Conservation (phyloP, 1,284 basidiomycete genomes). For the Phellinidium pouzarii region DNA sequence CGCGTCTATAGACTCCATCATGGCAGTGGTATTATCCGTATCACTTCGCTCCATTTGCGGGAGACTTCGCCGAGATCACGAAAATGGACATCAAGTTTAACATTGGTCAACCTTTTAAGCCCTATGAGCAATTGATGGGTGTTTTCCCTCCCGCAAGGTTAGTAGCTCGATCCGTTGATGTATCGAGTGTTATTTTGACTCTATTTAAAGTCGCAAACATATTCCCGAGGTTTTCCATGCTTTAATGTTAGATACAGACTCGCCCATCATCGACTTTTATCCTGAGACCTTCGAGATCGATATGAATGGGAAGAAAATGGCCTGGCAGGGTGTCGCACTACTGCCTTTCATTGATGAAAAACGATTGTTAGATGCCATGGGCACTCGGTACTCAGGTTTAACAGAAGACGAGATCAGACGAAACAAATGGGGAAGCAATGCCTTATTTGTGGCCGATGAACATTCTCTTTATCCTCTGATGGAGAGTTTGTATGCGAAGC, state of each 20-base stretch:
- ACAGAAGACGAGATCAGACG: constrained; percentile 78
- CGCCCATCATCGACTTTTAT: constrained; percentile 96
- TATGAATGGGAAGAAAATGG: constrained; percentile 99
- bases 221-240: constrained; percentile 84
- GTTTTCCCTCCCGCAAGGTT: constrained; percentile 94
- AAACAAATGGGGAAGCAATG: constrained; percentile 82
- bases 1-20: constrained; percentile 69
- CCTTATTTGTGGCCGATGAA: constrained; percentile 81
- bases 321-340: constrained; percentile 97
- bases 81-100: constrained; percentile 78
- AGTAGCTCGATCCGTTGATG: constrained; percentile 20
- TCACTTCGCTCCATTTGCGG: constrained; percentile 97
- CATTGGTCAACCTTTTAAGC: constrained; percentile 85
- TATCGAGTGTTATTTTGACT: constrained; percentile 1
- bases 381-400: constrained; percentile 63
- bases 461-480: constrained; percentile 84
- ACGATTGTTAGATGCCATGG: constrained; percentile 81
- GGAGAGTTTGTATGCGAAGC: constrained; percentile 86
- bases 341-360: constrained; percentile 93
- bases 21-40: constrained; percentile 99
- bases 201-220: constrained; percentile 65
- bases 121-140: constrained; percentile 97
- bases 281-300: constrained; percentile 91
- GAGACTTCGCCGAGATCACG: constrained; percentile 83
- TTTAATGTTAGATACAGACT: constrained; percentile 84